These are phyloP conservation scores for Rusavskia elegans DNA, from an alignment of 495 filamentous ascomycete genomes.

Conservation along the genomic window DNA sequence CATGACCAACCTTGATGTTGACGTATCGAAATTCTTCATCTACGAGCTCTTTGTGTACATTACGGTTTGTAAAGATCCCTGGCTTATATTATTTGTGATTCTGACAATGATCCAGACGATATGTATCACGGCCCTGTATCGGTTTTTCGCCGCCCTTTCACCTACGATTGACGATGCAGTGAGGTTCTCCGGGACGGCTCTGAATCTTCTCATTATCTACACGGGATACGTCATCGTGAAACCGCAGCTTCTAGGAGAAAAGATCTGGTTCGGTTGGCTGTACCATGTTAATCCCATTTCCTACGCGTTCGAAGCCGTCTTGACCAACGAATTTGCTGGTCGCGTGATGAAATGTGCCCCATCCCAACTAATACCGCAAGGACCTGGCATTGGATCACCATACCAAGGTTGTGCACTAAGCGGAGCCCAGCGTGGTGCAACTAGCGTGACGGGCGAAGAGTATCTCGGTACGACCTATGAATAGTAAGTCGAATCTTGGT, in stretches of 20 bases:
- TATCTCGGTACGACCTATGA: constrained; percentile 41
- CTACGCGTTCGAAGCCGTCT: constrained; percentile 74
- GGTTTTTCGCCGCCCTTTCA: constrained; percentile 63
- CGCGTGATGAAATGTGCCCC: constrained; percentile 46
- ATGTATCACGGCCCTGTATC: constrained; percentile 57
- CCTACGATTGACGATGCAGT: constrained; percentile 59
- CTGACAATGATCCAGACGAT: constrained; percentile 18
- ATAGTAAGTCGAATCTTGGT: constrained; percentile 21
- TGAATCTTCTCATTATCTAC: constrained; percentile 78
- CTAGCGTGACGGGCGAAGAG: constrained; percentile 35
- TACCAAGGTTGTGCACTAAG: constrained; percentile 49
- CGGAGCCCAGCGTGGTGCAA: constrained; percentile 31
- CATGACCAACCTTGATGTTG: constrained; percentile 54
- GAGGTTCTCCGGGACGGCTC: constrained; percentile 63
- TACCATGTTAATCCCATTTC: constrained; percentile 74
- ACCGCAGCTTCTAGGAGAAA: constrained; percentile 15
- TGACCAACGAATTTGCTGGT: constrained; percentile 76
- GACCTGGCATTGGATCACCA: constrained; percentile 28
- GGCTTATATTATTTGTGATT: no score
- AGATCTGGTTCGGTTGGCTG: constrained; percentile 73
- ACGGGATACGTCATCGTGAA: constrained; percentile 80
- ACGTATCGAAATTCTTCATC: constrained; percentile 67
- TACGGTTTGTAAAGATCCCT: constrained; percentile 16
- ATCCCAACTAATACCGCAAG: constrained; percentile 38
- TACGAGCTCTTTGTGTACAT: constrained; percentile 56